Base-by-base conservation (phyloP, 257 asterid species). In the Anisodus acutangulus region DNA sequence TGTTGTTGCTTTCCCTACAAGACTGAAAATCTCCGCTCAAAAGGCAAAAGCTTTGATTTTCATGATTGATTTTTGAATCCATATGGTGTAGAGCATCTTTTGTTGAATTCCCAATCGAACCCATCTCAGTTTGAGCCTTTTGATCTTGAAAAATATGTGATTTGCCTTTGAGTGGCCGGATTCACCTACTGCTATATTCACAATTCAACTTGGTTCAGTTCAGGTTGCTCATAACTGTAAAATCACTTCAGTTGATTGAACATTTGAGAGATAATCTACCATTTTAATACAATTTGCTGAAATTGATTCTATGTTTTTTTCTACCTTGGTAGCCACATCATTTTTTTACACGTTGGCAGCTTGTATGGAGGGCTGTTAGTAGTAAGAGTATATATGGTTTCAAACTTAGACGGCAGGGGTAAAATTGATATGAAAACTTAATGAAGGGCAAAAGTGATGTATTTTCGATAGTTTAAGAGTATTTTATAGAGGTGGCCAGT, bases 11-110 rank as follows among this genome's bases (percentile, higher is more conserved):
- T 17, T 94, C 99, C 54, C 96, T 60, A 92, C 94, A 9, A 80
- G 99, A 94, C 97, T 43, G 98, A 97, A 0, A 92, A 92, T 81
- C 95, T 93, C 83, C 95, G 95, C 39, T 95, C 99, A 9, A 92
- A 90, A 85, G 97, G 97, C 70, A 93, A 87, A 80, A 78, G 89
- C n/a, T 92, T 92, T 83, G 93, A 89, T 43, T 79, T 92, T 62
- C 97, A 94, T 86, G 99, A 95, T 87, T 95, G 19, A 91, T 94
- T 13, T 94, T 86, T 85, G 98, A 95, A 83, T 90, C 97, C 68
- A 49, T 95, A 94, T 82, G 99, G 99, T 9, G 84, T 95, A 43
- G 97, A 93, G 79, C 87, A 86, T n/a, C 90, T 94, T 45, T 87
- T 95, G 11, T 41, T 91, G 3, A 87, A 88, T 84, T 90, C 97